phyloP scores from a whole-genome alignment of 768 basidiomycete genomes.

The Epithele typhae region DNA sequence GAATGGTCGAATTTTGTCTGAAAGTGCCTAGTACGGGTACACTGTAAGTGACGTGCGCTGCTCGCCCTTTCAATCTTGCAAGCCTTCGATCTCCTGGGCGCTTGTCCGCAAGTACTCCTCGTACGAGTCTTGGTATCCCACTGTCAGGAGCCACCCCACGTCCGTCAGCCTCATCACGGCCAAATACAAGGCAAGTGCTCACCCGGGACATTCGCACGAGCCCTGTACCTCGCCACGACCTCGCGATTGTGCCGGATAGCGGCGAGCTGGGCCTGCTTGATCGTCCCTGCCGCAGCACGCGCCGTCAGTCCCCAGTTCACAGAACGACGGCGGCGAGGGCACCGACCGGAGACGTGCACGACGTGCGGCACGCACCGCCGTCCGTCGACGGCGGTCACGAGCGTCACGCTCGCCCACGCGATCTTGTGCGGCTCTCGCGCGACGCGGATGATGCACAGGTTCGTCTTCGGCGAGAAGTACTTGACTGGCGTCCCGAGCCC shows the following conservation, averaged over 20 bases:
- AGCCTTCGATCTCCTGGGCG: constrained; percentile 54
- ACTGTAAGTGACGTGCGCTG: no score
- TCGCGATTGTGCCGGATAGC: constrained; percentile 72
- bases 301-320: not conserved
- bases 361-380: constrained; percentile 66
- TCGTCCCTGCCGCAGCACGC: constrained; percentile 54
- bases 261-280: constrained; percentile 78
- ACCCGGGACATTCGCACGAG: constrained; percentile 50
- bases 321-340: not conserved
- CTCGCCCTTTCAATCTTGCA: constrained; percentile 74
- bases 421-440: constrained; percentile 76
- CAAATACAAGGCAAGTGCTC: constrained; percentile 9
- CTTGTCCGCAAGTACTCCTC: constrained; percentile 54
- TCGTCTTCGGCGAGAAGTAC: constrained; percentile 81
- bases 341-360: constrained; percentile 73
- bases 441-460: constrained; percentile 82
- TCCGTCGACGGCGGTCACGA: constrained; percentile 61
- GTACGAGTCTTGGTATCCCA: constrained; percentile 52
- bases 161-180: not conserved
- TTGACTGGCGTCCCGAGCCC: no score
- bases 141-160: not conserved
- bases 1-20: no score
- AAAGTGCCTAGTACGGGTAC: no score
- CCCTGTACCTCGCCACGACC: constrained; percentile 64
- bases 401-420: constrained; percentile 75